Evolutionary conservation across 2,329 filamentous ascomycete species (phyloP).

Genomic region (Ascochyta koolunga): DNA sequence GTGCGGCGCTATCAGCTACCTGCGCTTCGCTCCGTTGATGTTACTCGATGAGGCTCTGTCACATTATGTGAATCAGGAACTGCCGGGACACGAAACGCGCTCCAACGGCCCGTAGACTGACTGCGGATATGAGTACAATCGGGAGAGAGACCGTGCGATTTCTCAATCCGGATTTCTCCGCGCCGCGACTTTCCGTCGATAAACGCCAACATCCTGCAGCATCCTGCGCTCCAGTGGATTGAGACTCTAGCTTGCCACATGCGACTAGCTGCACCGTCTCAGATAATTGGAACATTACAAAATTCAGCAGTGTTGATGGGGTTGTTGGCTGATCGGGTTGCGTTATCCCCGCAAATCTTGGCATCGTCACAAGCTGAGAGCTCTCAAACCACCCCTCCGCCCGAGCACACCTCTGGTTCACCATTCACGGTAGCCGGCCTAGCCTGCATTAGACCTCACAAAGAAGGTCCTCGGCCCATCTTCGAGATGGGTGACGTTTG

Average conservation of each 20-base stretch:
- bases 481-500: slow-evolving; percentile 43
- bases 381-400: slow-evolving; percentile 32
- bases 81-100: background rate
- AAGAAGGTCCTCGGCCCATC: slow-evolving; percentile 45
- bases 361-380: slow-evolving; percentile 45
- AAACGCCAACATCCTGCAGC: slow-evolving; percentile 29
- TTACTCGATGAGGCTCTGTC: slow-evolving; percentile 19
- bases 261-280: slow-evolving; percentile 12
- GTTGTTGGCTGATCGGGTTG: slow-evolving; percentile 27
- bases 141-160: slow-evolving; percentile 11
- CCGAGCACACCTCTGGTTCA: slow-evolving; percentile 32
- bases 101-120: background rate
- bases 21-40: background rate
- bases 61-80: background rate
- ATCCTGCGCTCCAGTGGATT: slow-evolving; percentile 18
- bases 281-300: slow-evolving; percentile 5
- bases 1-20: background rate
- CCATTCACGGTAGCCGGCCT: slow-evolving; percentile 39
- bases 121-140: slow-evolving; percentile 1
- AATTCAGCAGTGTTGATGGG: slow-evolving; percentile 5
- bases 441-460: slow-evolving; percentile 32
- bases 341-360: slow-evolving; percentile 41
- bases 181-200: slow-evolving; percentile 32
- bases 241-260: slow-evolving; percentile 15
- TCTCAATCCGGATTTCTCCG: slow-evolving; percentile 1